phyloP scores from a whole-genome alignment of 176 grass and related monocot genomes.

The Zea luxurians region DNA sequence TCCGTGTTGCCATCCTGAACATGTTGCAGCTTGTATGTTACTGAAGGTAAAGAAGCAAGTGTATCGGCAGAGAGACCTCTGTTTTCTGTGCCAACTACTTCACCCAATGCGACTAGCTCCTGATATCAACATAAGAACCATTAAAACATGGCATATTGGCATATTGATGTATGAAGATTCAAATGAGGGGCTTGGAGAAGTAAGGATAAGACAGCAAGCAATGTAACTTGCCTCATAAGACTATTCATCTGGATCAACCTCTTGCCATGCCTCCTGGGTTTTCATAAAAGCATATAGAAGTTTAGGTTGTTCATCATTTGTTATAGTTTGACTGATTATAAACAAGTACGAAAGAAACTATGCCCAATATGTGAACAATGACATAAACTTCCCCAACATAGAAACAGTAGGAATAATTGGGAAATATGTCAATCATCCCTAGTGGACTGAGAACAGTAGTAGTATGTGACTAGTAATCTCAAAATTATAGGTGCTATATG shows the following conservation, averaged over 20 bases:
- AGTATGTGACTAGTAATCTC: constrained; percentile 2
- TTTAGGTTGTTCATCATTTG: constrained; percentile 16
- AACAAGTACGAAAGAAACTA: constrained; percentile 1
- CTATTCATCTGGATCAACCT: constrained; percentile 94
- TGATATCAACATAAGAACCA: constrained; percentile 43
- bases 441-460: not conserved
- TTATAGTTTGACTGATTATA: not conserved
- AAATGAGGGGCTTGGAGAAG: not conserved
- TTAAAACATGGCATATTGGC: constrained; percentile 13
- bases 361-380: constrained; percentile 3
- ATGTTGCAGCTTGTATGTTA: constrained; percentile 80
- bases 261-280: constrained; percentile 91
- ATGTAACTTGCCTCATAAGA: constrained; percentile 73
- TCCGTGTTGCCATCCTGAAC: constrained; percentile 79
- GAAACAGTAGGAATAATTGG: constrained; percentile 1
- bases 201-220: constrained; percentile 22
- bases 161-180: constrained; percentile 8
- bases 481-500: not conserved
- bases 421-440: constrained; percentile 15
- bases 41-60: constrained; percentile 89
- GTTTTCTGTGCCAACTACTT: constrained; percentile 88
- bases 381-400: not conserved
- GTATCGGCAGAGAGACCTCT: constrained; percentile 86
- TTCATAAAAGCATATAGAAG: constrained; percentile 32
- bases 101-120: constrained; percentile 94